Evolutionary conservation across 2,329 filamentous ascomycete genomes (phyloP).

Genomic region (Plenodomus biglobosus): DNA sequence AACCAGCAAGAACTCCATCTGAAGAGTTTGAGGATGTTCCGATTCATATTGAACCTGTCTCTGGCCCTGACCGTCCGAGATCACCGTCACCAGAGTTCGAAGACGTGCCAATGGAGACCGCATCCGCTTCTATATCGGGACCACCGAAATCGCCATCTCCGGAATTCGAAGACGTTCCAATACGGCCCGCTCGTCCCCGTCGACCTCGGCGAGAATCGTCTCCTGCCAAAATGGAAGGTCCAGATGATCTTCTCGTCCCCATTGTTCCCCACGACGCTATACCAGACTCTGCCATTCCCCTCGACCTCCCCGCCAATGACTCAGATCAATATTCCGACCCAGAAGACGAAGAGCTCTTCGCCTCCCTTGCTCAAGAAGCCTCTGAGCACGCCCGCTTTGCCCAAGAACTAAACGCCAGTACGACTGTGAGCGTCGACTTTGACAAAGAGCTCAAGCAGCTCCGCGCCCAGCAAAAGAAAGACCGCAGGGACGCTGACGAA

Average conservation of each 20-base stretch:
- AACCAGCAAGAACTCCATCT: constrained; percentile 44
- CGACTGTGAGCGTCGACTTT: constrained; percentile 70
- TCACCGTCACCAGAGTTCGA: constrained; percentile 56
- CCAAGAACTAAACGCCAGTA: constrained; percentile 77
- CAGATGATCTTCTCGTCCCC: constrained; percentile 32
- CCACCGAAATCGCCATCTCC: constrained; percentile 48
- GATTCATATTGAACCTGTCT: constrained; percentile 8
- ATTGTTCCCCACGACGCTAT: constrained; percentile 35
- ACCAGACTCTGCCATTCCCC: constrained; percentile 30
- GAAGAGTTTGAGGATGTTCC: constrained; percentile 56
- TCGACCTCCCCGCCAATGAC: constrained; percentile 33
- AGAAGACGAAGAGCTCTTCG: constrained; percentile 87
- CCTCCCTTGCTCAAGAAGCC: constrained; percentile 82
- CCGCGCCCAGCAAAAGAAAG: constrained; percentile 93
- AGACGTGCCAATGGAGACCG: constrained; percentile 45
- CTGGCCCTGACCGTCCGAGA: constrained; percentile 23
- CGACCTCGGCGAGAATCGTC: constrained; percentile 24
- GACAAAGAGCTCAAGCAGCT: constrained; percentile 84
- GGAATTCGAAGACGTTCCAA: constrained; percentile 55
- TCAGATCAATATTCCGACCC: constrained; percentile 67
- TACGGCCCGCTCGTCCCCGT: constrained; percentile 13
- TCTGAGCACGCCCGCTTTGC: constrained; percentile 94
- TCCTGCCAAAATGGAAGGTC: constrained; percentile 27
- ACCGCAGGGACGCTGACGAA: constrained; percentile 92
- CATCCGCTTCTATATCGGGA: constrained; percentile 6